Conservation (phyloP, 192 early-diverging fungal genomes). For the Gonapodya sp. region DNA sequence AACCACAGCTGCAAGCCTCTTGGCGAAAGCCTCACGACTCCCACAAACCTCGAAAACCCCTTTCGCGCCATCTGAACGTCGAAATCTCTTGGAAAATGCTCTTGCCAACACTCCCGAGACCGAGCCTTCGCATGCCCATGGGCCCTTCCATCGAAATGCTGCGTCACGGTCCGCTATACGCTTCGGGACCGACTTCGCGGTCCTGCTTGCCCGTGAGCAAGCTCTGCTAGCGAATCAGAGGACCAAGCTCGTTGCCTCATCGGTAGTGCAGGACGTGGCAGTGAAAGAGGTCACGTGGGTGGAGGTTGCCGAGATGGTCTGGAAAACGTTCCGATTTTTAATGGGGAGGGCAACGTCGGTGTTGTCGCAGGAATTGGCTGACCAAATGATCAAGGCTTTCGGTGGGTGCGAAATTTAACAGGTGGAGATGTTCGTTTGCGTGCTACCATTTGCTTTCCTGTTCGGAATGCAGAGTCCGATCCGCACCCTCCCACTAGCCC, state of each 20-base stretch:
- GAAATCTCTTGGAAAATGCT: background rate
- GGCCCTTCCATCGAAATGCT: too few species aligned
- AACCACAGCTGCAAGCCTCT: background rate
- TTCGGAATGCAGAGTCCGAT: background rate
- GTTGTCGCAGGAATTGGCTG: background rate
- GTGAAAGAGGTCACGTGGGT: background rate
- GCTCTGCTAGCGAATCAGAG: background rate
- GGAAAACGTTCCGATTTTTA: background rate
- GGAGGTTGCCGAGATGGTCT: background rate
- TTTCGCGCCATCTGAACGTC: background rate
- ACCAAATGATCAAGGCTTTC: background rate
- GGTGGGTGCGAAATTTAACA: background rate
- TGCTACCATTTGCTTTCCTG: too few species aligned
- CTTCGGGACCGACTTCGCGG: background rate
- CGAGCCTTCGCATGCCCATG: background rate
- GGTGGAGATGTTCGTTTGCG: background rate
- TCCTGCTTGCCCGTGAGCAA: background rate
- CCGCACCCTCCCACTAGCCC: background rate
- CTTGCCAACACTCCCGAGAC: background rate
- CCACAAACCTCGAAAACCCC: background rate
- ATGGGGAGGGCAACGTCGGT: background rate
- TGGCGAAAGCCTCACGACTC: background rate
- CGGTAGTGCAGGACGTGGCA: background rate
- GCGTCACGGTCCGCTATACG: background rate
- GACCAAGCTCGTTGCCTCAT: background rate